Evolutionary conservation across 306 rosid genomes (phyloP), one percentile per base, ranked within the genome.

Genomic region (Cicer yamashitae): DNA sequence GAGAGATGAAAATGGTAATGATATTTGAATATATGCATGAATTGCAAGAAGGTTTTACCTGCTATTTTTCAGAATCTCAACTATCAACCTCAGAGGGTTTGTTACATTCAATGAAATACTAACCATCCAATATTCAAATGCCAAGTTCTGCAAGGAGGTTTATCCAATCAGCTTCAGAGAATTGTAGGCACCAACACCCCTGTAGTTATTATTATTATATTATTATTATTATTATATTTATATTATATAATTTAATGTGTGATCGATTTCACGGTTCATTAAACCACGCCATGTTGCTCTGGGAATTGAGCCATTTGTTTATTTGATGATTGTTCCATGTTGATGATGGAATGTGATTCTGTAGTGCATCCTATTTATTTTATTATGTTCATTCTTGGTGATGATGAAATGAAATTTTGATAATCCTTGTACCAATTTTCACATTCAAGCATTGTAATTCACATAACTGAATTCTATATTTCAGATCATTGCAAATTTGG

Each of bases 1-100:
- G 91, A 84, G 66, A 83, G 78, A 65, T 86, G 86, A 88, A 65
- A 75, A 80, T 45, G 54, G 60, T 51, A 44, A 61, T 70, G 73
- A 73, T 56, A 66, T 56, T 38, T 78, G 77, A 63, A 69, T 46
- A 59, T 67, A 60, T 64, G 50, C 73, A 46, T 67, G 64, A 75
- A 75, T 47, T 76, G 74, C 79, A 52, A 79, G 75, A 62, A 74
- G 56, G 20, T 3, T 76, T 67, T 62, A 25, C 41, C 44, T 77
- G 80, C 73, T 50, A 53, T 22, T 75, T 79, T 75, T 79, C 70
- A 50, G 20, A 67, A 74, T 70, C 75, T 78, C 70, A 66, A 6
- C 60, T 50, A 54, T 37, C 5, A 60, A 48, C 67, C 79, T 67
- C 70, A 17, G 39, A 44, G 10, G 76, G 34, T 74, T 71, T 45